Percentiles rank a stretch among this genome's conserved stretches.
Conservation (phyloP, 2,329 filamentous ascomycete genomes). For the Raffaelea albimanens region DNA sequence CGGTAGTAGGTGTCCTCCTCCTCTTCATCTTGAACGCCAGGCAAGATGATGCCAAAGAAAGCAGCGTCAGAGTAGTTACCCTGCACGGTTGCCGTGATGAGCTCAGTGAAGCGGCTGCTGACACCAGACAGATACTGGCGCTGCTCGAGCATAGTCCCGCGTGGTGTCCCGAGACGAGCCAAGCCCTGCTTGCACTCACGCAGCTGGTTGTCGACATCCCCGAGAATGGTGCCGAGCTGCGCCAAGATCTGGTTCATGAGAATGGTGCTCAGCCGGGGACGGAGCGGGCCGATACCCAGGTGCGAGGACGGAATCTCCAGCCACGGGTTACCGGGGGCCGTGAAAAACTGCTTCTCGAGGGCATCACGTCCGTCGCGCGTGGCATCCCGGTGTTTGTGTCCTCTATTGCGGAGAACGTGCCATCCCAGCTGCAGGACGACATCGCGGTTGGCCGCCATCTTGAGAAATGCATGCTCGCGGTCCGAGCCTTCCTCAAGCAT, state of each 20-base stretch:
- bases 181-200: constrained; percentile 1
- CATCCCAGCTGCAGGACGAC: constrained; percentile 33
- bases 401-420: constrained; percentile 44
- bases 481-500: constrained; percentile 30
- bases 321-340: constrained; percentile 11
- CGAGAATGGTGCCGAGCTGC: constrained; percentile 30
- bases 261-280: constrained; percentile 37
- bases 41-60: constrained; percentile 13
- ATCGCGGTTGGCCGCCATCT: constrained; percentile 27
- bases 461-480: constrained; percentile 23
- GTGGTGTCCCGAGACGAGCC: background rate
- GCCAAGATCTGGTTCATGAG: constrained; percentile 34
- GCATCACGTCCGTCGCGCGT: constrained; percentile 18
- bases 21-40: too few species aligned
- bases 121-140: constrained; percentile 18
- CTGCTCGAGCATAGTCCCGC: constrained; percentile 8
- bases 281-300: constrained; percentile 38
- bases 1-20: constrained; percentile 24
- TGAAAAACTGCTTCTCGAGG: constrained; percentile 23
- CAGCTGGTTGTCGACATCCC: background rate
- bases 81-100: constrained; percentile 17
- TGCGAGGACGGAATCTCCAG: constrained; percentile 20
- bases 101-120: constrained; percentile 15
- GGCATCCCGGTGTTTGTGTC: constrained; percentile 21
- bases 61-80: constrained; percentile 9